Evolutionary conservation across 2,329 filamentous ascomycete species (phyloP), one percentile per base, ranked within the genome.

Genomic region (Setomelanomma holmii): DNA sequence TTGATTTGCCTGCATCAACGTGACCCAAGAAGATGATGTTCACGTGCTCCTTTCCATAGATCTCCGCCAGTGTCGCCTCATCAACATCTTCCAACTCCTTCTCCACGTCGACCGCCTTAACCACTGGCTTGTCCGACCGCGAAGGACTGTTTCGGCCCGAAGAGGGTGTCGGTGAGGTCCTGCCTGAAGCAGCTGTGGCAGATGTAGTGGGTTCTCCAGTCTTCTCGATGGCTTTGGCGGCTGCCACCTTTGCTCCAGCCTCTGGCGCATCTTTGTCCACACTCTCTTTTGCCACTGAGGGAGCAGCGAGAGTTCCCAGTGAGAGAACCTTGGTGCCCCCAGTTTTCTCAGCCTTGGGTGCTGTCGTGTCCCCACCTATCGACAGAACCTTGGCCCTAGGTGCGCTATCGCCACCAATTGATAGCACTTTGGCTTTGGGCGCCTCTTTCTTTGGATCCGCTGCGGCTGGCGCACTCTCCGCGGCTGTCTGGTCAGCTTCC

Each of bases 1-100:
- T 99, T 34, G 92, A 97, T 80, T 99, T 99, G 66, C 95, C 95
- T 45, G 95, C 95, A 80, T 99, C 95, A 67, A 99, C 96, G 82
- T 99, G 95, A 45, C 95, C 93, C 71, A 98, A 89, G 79, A 98
- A 97, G 61, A 98, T 96, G 65, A 99, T 89, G 78, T 99, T 99
- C 69, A 99, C 83, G 66, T 89, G 86, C 72, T 89, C 92, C 77
- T 98, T 97, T 73, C 95, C 95, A 75, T 95, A 99, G 56, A 99
- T 95, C 75, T 98, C 93, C 75, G 92, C 91, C 55, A 99, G 80
- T 0, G 91, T 93, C 21, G 92, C 81, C 74, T 97, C 81, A 73
- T 98, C 86, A 78, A 95, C 80, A 84, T 89, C 75, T 78, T 84
- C 82, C 73, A 96, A 90, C 69, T 93, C 89, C 76, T 93, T 90